Base-by-base conservation (phyloP, 306 rosid species). In the Cajanus cajan region DNA sequence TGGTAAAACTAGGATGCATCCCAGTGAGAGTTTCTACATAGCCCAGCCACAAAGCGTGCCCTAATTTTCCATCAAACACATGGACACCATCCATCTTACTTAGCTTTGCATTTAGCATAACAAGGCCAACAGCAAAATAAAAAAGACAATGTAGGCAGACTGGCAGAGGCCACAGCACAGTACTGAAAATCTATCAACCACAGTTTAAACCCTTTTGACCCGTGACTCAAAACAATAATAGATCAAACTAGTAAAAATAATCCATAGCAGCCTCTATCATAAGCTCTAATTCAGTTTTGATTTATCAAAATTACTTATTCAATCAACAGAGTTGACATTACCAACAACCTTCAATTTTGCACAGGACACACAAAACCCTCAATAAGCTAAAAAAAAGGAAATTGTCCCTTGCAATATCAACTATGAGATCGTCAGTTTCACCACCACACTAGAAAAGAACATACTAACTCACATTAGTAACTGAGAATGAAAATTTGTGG, bases 281-380 rank as follows among this genome's bases (percentile, higher is more conserved):
- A 31, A 75, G 47, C 28, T 10, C 51, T 34, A 44, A 34, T 16
- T 58, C 37, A 25, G 25, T 12, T 41, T 16, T 0, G n/a, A 14
- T 66, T 58, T n/a, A 57, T 36, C 57, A 34, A 58, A 57, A n/a
- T 4, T 55, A 80, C 18, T 31, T 9, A 54, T 54, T 12, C 54
- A 34, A 74, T 16, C 69, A 73, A 43, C 76, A 58, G 11, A 68
- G 21, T 37, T 55, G 65, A 55, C 70, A 54, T 57, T 66, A 66
- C 54, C 28, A 74, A 24, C 64, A 10, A 74, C 15, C 48, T 62
- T 10, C 16, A 34, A 64, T 33, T 16, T 41, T 18, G 7, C 18
- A 12, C 11, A 45, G 16, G 64, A 61, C 6, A 31, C 13, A 40
- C 40, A 36, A 48, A 64, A 65, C 31, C 16, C 16, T 6, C 0